Evolutionary conservation across 2,329 filamentous ascomycete species (phyloP).

Genomic region (Metarhizium guizhouense): DNA sequence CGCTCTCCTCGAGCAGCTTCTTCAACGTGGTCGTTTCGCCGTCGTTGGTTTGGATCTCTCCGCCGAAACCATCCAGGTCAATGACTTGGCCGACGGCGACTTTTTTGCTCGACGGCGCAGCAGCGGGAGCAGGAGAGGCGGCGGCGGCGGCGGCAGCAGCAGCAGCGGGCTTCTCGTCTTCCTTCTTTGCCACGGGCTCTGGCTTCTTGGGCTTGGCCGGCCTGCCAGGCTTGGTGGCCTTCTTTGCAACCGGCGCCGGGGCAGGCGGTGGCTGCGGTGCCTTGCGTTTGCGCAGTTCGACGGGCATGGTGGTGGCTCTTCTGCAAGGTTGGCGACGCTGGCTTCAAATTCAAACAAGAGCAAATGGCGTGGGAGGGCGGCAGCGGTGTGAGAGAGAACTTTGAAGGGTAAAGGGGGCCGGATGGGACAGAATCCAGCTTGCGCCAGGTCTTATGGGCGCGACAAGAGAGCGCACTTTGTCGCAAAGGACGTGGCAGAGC

Average conservation of each 20-base stretch:
- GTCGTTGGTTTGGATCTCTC: slow-evolving; percentile 77
- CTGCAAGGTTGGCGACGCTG: background rate
- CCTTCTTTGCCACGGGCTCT: slow-evolving; percentile 10
- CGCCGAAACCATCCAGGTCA: slow-evolving; percentile 51
- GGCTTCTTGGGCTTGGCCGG: slow-evolving; percentile 29
- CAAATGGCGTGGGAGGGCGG: background rate
- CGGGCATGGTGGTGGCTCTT: slow-evolving; percentile 35
- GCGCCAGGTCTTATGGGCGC: background rate
- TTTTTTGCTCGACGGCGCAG: slow-evolving; percentile 26
- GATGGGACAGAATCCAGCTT: background rate
- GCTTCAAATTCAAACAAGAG: background rate
- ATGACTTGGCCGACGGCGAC: slow-evolving; percentile 47
- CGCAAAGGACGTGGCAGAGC: background rate
- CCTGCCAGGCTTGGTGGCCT: slow-evolving; percentile 29
- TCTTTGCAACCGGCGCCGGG: slow-evolving; percentile 34
- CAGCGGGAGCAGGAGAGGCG: background rate
- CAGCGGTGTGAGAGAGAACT: background rate
- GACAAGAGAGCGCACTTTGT: background rate
- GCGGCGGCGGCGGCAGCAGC: background rate
- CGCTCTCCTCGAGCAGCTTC: slow-evolving; percentile 72
- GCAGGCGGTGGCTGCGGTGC: slow-evolving; percentile 38
- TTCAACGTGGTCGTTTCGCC: slow-evolving; percentile 72
- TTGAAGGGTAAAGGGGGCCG: background rate
- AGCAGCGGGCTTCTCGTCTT: slow-evolving; percentile 8
- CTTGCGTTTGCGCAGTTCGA: slow-evolving; percentile 54